Conservation (phyloP, 306 rosid genomes). For the Quercus alba region DNA sequence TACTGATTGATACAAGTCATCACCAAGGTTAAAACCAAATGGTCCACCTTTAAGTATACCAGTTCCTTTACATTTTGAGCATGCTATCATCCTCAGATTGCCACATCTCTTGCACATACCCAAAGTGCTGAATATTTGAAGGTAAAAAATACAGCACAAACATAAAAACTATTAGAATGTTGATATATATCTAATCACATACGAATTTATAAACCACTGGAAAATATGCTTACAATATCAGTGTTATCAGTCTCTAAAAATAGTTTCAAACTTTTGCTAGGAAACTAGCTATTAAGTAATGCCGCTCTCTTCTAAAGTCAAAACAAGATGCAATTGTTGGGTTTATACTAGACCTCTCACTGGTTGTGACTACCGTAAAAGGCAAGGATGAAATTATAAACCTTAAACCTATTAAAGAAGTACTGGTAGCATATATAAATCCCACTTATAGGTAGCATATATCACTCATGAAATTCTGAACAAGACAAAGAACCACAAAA, state of each 20-base stretch:
- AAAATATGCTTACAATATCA: background rate
- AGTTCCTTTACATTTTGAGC: slow-evolving; percentile 66
- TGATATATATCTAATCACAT: background rate
- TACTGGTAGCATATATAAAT: background rate
- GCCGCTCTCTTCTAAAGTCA: background rate
- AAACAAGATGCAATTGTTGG: background rate
- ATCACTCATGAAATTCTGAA: background rate
- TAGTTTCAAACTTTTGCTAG: background rate
- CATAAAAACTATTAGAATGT: background rate
- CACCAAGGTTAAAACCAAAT: slow-evolving; percentile 32
- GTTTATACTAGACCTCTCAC: background rate
- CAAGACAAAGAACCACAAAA: background rate
- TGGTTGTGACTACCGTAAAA: background rate
- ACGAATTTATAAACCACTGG: background rate
- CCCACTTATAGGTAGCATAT: background rate
- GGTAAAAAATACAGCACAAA: background rate
- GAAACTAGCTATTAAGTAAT: background rate
- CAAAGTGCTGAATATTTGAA: slow-evolving; percentile 48
- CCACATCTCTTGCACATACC: slow-evolving; percentile 91
- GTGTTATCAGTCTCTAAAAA: background rate
- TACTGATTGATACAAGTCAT: slow-evolving; percentile 46
- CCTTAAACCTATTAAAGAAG: background rate
- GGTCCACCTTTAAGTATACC: slow-evolving; percentile 59
- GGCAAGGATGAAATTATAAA: background rate
- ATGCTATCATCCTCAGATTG: slow-evolving; percentile 68